Percentiles rank a stretch among this genome's conserved stretches.
Evolutionary conservation across 805 yeast genomes (phyloP).

Genomic region (Candida arabinofermentans): DNA sequence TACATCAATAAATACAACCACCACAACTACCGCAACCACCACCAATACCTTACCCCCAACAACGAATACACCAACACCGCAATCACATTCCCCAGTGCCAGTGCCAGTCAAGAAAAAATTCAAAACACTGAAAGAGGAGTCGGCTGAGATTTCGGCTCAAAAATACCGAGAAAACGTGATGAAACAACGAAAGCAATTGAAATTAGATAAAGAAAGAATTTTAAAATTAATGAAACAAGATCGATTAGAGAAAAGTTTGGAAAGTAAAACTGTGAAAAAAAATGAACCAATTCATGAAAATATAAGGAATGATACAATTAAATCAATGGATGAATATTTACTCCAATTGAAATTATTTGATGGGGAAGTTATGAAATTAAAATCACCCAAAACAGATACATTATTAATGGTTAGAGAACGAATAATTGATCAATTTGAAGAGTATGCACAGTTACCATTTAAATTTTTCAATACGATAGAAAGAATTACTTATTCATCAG

Average conservation of each 20-base stretch:
- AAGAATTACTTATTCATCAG: conserved; percentile 55
- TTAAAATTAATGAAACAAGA: conserved; percentile 50
- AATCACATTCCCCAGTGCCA: not conserved
- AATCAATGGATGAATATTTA: conserved; percentile 41
- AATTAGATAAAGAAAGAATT: conserved; percentile 54
- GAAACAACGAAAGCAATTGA: conserved; percentile 33
- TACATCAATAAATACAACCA: not conserved
- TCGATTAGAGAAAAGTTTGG: conserved; percentile 24
- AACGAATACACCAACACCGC: not conserved
- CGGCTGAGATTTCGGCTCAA: conserved; percentile 36
- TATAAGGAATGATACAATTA: conserved; percentile 17
- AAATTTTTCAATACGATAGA: conserved; percentile 54
- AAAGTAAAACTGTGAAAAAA: conserved; percentile 4
- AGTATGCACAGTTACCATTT: conserved; percentile 46
- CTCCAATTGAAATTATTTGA: conserved; percentile 56
- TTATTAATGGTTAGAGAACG: conserved; percentile 58
- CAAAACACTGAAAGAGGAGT: conserved; percentile 35
- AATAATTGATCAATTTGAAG: conserved; percentile 46
- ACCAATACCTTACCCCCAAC: conserved; percentile 1
- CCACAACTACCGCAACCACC: not conserved
- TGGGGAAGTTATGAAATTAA: conserved; percentile 53
- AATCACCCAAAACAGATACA: conserved; percentile 42
- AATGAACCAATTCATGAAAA: conserved; percentile 18
- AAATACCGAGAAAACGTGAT: conserved; percentile 36
- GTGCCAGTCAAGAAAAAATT: conserved; percentile 2